phyloP scores from a whole-genome alignment of 116 monocot species.

The Cymodocea nodosa region DNA sequence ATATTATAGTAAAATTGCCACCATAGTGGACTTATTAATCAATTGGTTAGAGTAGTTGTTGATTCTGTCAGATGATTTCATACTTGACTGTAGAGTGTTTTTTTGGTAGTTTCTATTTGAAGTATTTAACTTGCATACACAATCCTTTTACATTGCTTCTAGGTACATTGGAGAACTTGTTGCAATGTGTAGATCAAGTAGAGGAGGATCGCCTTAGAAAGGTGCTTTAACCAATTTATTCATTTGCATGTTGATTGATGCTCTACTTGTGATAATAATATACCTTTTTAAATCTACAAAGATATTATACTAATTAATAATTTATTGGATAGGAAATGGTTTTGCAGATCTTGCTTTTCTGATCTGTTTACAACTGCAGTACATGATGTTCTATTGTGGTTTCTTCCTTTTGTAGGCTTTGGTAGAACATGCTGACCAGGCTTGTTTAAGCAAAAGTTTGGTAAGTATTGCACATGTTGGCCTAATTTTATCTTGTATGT shows the following conservation, averaged over 20 bases:
- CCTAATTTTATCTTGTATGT: neutral
- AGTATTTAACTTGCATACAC: too few relatives aligned
- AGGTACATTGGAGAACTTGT: slow-evolving; percentile 91
- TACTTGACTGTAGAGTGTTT: neutral
- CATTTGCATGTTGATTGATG: neutral
- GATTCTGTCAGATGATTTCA: neutral
- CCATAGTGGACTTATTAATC: neutral
- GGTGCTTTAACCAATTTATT: slow-evolving; percentile 21
- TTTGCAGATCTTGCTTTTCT: neutral
- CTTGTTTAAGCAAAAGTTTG: slow-evolving; percentile 72
- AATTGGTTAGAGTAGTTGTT: neutral
- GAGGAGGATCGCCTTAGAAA: slow-evolving; percentile 67
- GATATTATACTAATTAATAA: neutral
- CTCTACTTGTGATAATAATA: neutral
- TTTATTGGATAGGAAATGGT: too few relatives aligned
- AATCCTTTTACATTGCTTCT: slow-evolving; percentile 7
- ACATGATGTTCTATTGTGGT: neutral
- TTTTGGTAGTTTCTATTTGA: neutral
- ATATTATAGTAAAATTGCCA: neutral
- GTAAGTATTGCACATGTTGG: slow-evolving; percentile 23
- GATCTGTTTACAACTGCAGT: neutral
- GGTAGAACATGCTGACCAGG: slow-evolving; percentile 38
- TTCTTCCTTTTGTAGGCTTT: slow-evolving; percentile 36
- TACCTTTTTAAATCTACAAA: neutral
- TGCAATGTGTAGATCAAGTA: slow-evolving; percentile 66